A percentile compares a stretch with the other conserved stretches of the same genome.
These are phyloP conservation scores for Pulveroboletus sp. DNA, from an alignment of 768 basidiomycete species.

Conservation along the genomic window DNA sequence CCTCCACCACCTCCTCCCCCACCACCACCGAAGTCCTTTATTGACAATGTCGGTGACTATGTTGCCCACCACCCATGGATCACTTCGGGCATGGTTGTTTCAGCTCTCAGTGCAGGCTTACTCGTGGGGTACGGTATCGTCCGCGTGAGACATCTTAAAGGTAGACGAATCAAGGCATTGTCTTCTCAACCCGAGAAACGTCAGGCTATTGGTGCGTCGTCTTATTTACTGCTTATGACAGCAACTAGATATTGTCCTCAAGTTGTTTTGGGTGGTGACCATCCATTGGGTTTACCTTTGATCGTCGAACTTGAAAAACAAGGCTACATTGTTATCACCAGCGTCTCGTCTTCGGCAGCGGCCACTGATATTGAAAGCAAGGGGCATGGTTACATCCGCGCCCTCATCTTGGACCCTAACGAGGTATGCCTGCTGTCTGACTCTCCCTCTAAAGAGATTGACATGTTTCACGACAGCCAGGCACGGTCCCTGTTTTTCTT, in stretches of 20 bases:
- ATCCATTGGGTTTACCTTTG: constrained; percentile 65
- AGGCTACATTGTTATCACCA: constrained; percentile 82
- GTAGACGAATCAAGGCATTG: constrained; percentile 23
- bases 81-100: constrained; percentile 50
- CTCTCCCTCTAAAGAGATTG: neutral
- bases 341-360: constrained; percentile 68
- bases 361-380: constrained; percentile 60
- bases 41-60: constrained; percentile 52
- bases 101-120: constrained; percentile 60
- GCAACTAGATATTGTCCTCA: constrained; percentile 3
- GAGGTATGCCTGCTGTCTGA: constrained; percentile 47
- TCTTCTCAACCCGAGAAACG: constrained; percentile 38
- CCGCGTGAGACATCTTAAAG: constrained; percentile 19
- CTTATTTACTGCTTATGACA: neutral
- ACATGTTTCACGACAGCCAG: constrained; percentile 47
- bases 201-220: constrained; percentile 42
- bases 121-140: constrained; percentile 52
- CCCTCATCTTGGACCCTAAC: constrained; percentile 74
- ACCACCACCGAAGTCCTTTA: constrained; percentile 46
- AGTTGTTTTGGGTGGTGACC: constrained; percentile 85
- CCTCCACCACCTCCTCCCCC: constrained; percentile 53
- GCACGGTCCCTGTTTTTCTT: constrained; percentile 70
- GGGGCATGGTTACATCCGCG: constrained; percentile 75
- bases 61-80: constrained; percentile 59
- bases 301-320: constrained; percentile 71